Conservation (phyloP, 345 rosid genomes). For the Populus deltoides region DNA sequence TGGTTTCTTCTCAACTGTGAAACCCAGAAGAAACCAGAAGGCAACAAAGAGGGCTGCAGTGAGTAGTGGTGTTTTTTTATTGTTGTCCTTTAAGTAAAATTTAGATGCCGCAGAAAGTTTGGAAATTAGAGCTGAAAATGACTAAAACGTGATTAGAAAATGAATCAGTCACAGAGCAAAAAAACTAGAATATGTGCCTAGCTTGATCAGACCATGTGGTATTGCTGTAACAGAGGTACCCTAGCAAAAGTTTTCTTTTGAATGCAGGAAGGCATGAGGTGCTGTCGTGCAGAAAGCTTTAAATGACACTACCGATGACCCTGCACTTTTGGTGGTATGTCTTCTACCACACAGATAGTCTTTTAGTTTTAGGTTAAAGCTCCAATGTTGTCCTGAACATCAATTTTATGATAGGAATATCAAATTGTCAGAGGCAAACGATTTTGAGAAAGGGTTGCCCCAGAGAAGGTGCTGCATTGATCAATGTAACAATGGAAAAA, state of each 20-base stretch:
- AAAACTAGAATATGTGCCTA: slow-evolving; percentile 3
- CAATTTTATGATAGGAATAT: neutral
- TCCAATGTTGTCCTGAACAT: neutral
- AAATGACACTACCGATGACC: slow-evolving; percentile 19
- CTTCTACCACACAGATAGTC: neutral
- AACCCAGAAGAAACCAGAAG: slow-evolving; percentile 8
- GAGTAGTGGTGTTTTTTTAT: neutral
- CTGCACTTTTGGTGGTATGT: slow-evolving; percentile 8
- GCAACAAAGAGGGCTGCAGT: slow-evolving; percentile 7
- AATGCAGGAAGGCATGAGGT: slow-evolving; percentile 55
- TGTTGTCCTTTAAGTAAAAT: slow-evolving; percentile 3
- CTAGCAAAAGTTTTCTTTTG: slow-evolving; percentile 42
- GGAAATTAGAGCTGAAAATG: slow-evolving; percentile 9
- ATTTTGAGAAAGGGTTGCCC: slow-evolving; percentile 6
- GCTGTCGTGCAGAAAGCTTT: slow-evolving; percentile 7
- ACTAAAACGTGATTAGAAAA: slow-evolving; percentile 5
- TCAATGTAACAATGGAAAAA: neutral
- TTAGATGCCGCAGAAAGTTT: slow-evolving; percentile 3
- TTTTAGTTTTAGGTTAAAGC: neutral
- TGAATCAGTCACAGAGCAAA: neutral
- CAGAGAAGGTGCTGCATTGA: neutral
- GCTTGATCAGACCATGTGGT: slow-evolving; percentile 8
- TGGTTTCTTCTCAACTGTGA: slow-evolving; percentile 20
- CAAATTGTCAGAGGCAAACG: neutral
- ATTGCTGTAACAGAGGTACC: slow-evolving; percentile 16